Evolutionary conservation across 2,329 filamentous ascomycete species (phyloP).

Genomic region (Stachybotrys elegans): DNA sequence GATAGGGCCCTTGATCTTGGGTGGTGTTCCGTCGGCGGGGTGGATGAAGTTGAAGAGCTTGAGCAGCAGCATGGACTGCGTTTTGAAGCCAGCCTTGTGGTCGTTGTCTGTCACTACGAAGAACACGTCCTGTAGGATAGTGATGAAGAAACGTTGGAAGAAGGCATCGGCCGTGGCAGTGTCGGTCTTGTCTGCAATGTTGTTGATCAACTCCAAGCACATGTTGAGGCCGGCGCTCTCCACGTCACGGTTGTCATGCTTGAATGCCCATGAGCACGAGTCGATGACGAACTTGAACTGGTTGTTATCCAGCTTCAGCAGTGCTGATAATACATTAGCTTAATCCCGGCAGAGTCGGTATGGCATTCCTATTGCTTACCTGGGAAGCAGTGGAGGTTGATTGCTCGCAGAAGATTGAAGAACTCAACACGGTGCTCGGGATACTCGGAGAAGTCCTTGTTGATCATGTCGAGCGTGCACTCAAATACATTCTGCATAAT

Average conservation of each 20-base stretch:
- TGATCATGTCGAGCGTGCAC: constrained; percentile 99
- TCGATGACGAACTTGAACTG: constrained; percentile 99
- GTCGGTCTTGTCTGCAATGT: constrained; percentile 93
- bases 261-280: constrained; percentile 99
- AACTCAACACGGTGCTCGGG: constrained; percentile 99
- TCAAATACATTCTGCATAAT: constrained; percentile 99
- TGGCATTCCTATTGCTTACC: constrained; percentile 34
- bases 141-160: constrained; percentile 96
- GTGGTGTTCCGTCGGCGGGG: constrained; percentile 58
- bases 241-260: constrained; percentile 97
- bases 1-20: constrained; percentile 89
- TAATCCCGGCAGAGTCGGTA: constrained; percentile 1
- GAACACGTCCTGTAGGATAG: constrained; percentile 95
- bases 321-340: constrained; percentile 38
- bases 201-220: constrained; percentile 95
- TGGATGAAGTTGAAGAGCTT: constrained; percentile 97
- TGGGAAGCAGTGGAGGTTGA: constrained; percentile 96
- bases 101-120: constrained; percentile 97
- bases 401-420: constrained; percentile 92
- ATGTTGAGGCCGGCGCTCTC: constrained; percentile 95
- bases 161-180: constrained; percentile 82
- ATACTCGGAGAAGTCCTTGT: constrained; percentile 99
- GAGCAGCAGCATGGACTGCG: constrained; percentile 87
- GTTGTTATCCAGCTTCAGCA: constrained; percentile 88
- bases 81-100: constrained; percentile 99